A percentile compares a stretch with the other conserved stretches of the same genome.
phyloP scores from a whole-genome alignment of 2,329 filamentous ascomycete genomes.

The Pyrenophora tritici-repentis region DNA sequence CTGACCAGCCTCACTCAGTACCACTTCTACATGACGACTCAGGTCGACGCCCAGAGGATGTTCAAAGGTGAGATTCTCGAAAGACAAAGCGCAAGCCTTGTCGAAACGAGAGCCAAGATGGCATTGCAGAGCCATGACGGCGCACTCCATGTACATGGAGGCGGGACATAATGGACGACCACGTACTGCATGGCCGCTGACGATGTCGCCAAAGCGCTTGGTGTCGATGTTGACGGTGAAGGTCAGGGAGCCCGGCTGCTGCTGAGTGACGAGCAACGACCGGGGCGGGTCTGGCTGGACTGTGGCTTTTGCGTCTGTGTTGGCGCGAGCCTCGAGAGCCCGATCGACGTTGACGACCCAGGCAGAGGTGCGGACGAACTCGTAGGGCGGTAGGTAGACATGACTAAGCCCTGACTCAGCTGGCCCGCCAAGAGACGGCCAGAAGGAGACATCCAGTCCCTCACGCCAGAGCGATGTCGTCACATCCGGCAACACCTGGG shows the following conservation, averaged over 20 bases:
- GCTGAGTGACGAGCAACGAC: neutral
- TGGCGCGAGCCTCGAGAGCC: neutral
- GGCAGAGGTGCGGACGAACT: neutral
- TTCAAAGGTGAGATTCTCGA: constrained; percentile 2
- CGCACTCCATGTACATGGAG: constrained; percentile 6
- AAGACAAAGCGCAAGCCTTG: neutral
- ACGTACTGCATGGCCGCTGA: constrained; percentile 3
- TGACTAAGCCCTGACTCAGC: constrained; percentile 3
- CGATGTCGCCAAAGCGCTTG: constrained; percentile 1
- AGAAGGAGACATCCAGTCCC: neutral
- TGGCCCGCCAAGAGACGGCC: neutral
- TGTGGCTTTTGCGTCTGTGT: neutral
- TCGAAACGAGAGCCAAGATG: neutral
- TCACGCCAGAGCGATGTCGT: neutral
- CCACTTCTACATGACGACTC: neutral
- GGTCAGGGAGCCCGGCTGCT: constrained; percentile 1
- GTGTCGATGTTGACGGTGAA: constrained; percentile 3
- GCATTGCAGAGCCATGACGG: constrained; percentile 2
- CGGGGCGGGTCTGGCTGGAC: neutral
- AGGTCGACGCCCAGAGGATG: constrained; percentile 2
- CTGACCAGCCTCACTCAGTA: constrained; percentile 2
- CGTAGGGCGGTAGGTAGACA: neutral
- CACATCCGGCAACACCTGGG: neutral
- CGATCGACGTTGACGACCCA: constrained; percentile 1
- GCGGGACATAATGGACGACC: neutral